Percentiles rank a stretch among this genome's conserved stretches.
Evolutionary conservation across 73 alveolate genomes (phyloP).

Genomic region (Tetrahymena thermophila): DNA sequence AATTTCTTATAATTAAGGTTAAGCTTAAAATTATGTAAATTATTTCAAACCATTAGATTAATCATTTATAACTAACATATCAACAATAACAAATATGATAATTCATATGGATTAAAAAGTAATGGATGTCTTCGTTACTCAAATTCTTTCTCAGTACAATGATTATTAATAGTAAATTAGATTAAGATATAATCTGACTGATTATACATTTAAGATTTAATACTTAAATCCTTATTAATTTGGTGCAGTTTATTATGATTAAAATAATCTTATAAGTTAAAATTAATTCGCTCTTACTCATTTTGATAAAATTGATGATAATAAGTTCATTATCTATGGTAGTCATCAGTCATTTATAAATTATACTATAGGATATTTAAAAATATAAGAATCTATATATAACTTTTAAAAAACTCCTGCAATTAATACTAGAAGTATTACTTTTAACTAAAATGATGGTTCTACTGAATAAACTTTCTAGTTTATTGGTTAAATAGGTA

Average conservation of each 20-base stretch:
- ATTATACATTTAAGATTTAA: too few species aligned
- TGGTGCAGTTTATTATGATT: not conserved
- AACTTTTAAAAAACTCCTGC: not conserved
- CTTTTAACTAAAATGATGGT: too few species aligned
- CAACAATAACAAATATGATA: not conserved
- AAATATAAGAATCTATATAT: not conserved
- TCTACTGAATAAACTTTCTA: not conserved
- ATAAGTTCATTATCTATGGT: not conserved
- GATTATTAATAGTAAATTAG: not conserved
- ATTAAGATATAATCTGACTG: not conserved
- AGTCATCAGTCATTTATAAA: not conserved
- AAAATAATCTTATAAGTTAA: too few species aligned
- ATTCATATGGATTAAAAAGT: not conserved
- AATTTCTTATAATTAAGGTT: not conserved
- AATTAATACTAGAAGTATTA: not conserved
- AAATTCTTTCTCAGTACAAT: not conserved
- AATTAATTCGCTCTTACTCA: too few species aligned
- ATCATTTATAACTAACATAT: not conserved
- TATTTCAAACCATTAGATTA: not conserved
- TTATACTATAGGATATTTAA: not conserved
- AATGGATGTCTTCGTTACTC: not conserved
- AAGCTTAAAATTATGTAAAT: too few species aligned
- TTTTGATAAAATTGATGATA: not conserved
- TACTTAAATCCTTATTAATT: not conserved
- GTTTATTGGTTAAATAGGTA: not conserved